Base-by-base conservation (phyloP, 441 rosid genomes). In the Jatropha multifida region DNA sequence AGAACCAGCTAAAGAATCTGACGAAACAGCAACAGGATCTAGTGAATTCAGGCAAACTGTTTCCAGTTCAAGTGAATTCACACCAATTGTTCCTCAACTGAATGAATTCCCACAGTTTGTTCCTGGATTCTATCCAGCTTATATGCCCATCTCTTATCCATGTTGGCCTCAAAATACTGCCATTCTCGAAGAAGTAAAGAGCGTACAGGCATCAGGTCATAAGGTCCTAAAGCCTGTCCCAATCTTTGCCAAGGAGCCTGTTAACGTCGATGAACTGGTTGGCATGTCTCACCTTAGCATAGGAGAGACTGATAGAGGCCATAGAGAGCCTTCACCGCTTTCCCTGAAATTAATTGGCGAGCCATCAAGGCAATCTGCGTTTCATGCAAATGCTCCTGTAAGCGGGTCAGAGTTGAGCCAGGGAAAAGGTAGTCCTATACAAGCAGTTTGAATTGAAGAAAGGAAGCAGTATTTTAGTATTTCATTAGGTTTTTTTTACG, bases 211-310 rank as follows among this genome's bases (percentile, higher is more conserved):
- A 27, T 82, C 86, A 73, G 89, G 76, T 44, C 97, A 90, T 71
- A 86, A 87, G 85, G 90, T 94, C 65, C 73, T 91, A 65, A 94
- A 88, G 82, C 99, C 97, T 67, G 86, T 86, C 77, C 88, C 97
- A 1, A 66, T 86, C 59, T 71, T 91, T 71, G 88, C 88, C 5
- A 94, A 89, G 81, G 91, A 94, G 78, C 92, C 94, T 2, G 86
- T 89, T 7, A 90, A 89, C 72, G 89, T 94, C 64, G 97, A 96
- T 60, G 87, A 92, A 79, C 78, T 96, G 44, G 89, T 90, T 2
- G 89, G 97, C 68, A 84, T 96, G 89, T 88, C 97, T 73, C 93
- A 91, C 77, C 94, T 96, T 38, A 81, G 90, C 67, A 83, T 96
- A 71, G 87, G 82, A 71, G 91, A 87, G 78, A 74, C 76, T 0